Evolutionary conservation across 2,329 filamentous ascomycete species (phyloP).

Genomic region (Xylariaceae sp.): DNA sequence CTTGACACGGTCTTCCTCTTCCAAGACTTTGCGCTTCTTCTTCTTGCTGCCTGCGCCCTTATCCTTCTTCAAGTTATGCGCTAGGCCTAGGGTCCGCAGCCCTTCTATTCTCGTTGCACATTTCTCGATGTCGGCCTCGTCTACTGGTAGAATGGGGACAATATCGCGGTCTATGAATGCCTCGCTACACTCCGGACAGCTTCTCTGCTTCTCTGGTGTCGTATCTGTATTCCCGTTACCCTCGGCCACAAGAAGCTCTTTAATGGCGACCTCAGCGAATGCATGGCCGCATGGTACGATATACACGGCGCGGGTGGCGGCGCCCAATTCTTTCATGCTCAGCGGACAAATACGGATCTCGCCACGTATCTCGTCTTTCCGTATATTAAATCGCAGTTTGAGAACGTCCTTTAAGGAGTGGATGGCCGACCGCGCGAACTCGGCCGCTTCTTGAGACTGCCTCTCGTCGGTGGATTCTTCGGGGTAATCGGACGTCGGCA

Average conservation of each 20-base stretch:
- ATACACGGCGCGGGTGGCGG: constrained; percentile 81
- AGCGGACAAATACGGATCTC: constrained; percentile 83
- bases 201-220: constrained; percentile 50
- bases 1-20: constrained; percentile 45
- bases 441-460: constrained; percentile 30
- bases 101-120: constrained; percentile 70
- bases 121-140: constrained; percentile 71
- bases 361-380: constrained; percentile 46
- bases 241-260: constrained; percentile 63
- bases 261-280: constrained; percentile 85
- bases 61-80: constrained; percentile 88
- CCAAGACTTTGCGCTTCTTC: constrained; percentile 63
- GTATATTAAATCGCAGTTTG: constrained; percentile 71
- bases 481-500: constrained; percentile 65
- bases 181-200: constrained; percentile 76
- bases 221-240: constrained; percentile 5
- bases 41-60: constrained; percentile 71
- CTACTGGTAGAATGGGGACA: constrained; percentile 79
- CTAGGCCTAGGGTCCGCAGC: constrained; percentile 74
- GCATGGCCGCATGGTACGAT: constrained; percentile 94
- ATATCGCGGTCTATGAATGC: constrained; percentile 75
- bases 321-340: constrained; percentile 84
- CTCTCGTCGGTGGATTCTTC: not conserved
- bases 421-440: constrained; percentile 63
- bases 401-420: constrained; percentile 85